Base-by-base conservation (phyloP, 2,329 filamentous ascomycete genomes). In the Cladosporium sp. region DNA sequence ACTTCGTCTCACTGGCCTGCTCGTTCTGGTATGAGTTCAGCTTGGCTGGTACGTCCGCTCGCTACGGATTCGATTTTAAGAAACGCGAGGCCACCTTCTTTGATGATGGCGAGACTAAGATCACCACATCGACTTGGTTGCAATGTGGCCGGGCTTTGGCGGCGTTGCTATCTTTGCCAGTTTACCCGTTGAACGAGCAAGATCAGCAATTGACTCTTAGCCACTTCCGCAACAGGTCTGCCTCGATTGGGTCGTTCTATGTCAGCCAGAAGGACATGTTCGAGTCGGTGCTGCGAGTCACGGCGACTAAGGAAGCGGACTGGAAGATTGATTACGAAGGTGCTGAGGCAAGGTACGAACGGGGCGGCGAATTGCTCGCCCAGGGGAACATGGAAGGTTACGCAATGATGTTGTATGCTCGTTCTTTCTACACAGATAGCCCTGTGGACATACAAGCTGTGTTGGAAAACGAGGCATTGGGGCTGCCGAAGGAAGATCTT, bases 341-440 rank as follows among this genome's bases (percentile, higher is more conserved):
- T 0, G 56, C 68, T 0, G 37, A 74, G 65, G 75, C 84, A 71
- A 80, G 87, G 31, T 85, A 81, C 67, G 73, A 78, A 64, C 78
- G 83, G 1, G 86, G 81, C 0, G 68, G 80, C 65, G 80, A 80
- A 62, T 70, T 74, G 35, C 53, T 89, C 2, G 73, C 81, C 65
- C 59, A 68, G 8, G 83, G 80, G 29, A 80, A 81, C 18, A 69
- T 59, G 60, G 71, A 68, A 11, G 87, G 82, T 0, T 86, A 83
- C 67, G 74, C 70, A 1, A 80, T 81, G 71, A 58, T 82, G 64
- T 78, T 91, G 70, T 90, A 89, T 70, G 73, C 84, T 0, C 75
- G 85, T 5, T 75, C 78, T 0, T 90, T 90, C 68, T 77, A 69
- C 35, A 68, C 68, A 16, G 71, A 72, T 57, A 73, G 75, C 2